Evolutionary conservation across 805 yeast species (phyloP), one percentile per base, ranked within the genome.

Genomic region (Starmerella ratchasimensis): DNA sequence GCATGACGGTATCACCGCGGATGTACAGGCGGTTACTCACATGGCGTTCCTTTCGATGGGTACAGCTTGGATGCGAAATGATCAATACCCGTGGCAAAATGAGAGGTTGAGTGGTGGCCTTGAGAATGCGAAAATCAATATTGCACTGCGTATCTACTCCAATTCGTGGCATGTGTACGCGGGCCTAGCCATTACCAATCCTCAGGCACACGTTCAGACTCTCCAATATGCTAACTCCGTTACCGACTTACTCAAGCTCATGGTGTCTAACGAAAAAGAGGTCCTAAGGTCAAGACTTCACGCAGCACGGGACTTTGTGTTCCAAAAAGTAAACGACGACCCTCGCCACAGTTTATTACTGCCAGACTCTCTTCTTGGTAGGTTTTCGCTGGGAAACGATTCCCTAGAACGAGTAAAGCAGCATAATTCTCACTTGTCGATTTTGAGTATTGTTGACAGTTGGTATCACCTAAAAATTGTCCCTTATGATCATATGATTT

Each of bases 151-250:
- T 45, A 90, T 90, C 35, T 90, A 68, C 57, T 75, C 94, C 14
- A 90, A 86, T 59, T 84, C 86, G 59, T 90, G 95, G 93, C 98
- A 90, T 57, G 97, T 90, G 22, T 90, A 90, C 54, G 97, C 97
- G 4, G 98, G 98, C 0, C 65, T 90, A 51, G 96, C 97, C 8
- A 88, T 90, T 48, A 80, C 94, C 1, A 90, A 90, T 52, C 96
- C 95, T 1, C 73, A 86, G 30, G 96, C 97, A 1, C 96, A 88
- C 53, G 72, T 69, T 28, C 97, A 90, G 59, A 78, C 93, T 15
- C 65, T 80, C 47, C 96, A 86, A 56, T 90, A 88, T 56, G 79
- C 97, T 2, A 69, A 71, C 25, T 80, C 94, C 1, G 78, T 79
- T 2, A 78, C 90, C 1, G 90, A 80, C 38, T 63, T 90, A 31